Evolutionary conservation across 2,329 filamentous ascomycete genomes (phyloP).

Genomic region (Ilyonectria destructans): DNA sequence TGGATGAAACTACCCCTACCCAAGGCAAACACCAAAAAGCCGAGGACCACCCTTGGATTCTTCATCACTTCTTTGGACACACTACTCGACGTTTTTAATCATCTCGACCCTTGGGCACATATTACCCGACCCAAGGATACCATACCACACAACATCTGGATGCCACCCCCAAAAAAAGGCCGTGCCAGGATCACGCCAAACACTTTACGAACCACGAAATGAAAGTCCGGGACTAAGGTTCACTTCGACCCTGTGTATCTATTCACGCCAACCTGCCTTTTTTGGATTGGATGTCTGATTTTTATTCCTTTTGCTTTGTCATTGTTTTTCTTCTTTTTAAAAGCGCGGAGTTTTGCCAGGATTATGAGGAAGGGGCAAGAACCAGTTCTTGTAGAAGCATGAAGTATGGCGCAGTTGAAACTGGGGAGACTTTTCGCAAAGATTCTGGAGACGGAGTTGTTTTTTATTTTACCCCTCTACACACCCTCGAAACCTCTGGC

Average conservation of each 20-base stretch:
- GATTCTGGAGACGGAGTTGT: slow-evolving; percentile 42
- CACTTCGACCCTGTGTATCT: slow-evolving; percentile 42
- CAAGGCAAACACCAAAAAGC: slow-evolving; percentile 33
- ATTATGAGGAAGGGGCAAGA: slow-evolving; percentile 49
- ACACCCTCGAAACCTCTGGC: slow-evolving; percentile 25
- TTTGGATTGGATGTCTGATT: slow-evolving; percentile 9
- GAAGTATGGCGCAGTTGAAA: slow-evolving; percentile 49
- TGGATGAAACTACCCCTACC: slow-evolving; percentile 38
- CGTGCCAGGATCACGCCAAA: slow-evolving; percentile 45
- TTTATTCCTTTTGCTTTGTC: slow-evolving; percentile 40
- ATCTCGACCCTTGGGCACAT: slow-evolving; percentile 26
- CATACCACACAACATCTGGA: slow-evolving; percentile 22
- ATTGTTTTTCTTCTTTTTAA: slow-evolving; percentile 40
- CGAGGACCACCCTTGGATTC: slow-evolving; percentile 16
- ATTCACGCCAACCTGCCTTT: slow-evolving; percentile 36
- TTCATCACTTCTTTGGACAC: slow-evolving; percentile 29
- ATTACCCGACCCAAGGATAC: slow-evolving; percentile 22
- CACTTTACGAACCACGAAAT: slow-evolving; percentile 47
- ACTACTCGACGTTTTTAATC: slow-evolving; percentile 34
- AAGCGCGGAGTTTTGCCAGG: slow-evolving; percentile 50
- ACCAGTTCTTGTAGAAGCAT: slow-evolving; percentile 49
- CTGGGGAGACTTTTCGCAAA: slow-evolving; percentile 37
- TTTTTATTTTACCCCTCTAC: slow-evolving; percentile 27
- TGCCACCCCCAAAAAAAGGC: slow-evolving; percentile 32
- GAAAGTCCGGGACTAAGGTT: slow-evolving; percentile 45